A percentile compares a stretch with the other conserved stretches of the same genome.
phyloP scores from a whole-genome alignment of 768 basidiomycete genomes.

The Glaciozyma antarctica region DNA sequence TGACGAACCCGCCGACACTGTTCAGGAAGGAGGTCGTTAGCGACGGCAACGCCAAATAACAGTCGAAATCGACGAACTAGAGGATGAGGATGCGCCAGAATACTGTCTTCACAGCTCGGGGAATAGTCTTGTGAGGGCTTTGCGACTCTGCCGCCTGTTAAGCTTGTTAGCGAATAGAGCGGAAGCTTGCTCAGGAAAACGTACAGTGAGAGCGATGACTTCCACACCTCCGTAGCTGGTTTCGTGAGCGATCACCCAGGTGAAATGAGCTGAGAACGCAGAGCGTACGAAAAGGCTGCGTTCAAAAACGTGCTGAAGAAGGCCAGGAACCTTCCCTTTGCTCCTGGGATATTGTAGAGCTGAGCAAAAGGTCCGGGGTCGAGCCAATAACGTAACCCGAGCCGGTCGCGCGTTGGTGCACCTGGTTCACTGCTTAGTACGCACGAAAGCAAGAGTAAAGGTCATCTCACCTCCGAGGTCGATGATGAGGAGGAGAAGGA shows the following conservation, averaged over 20 bases:
- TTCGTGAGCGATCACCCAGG: no score
- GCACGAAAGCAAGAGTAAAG: no score
- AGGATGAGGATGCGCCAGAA: no score
- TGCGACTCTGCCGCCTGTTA: conserved; percentile 51
- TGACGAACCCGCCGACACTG: no score
- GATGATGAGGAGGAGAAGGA: conserved; percentile 50
- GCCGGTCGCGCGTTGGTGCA: conserved; percentile 50
- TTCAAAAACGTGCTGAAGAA: conserved; percentile 68
- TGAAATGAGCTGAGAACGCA: no score
- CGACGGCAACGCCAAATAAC: no score
- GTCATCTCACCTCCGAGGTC: conserved; percentile 54
- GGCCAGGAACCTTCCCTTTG: conserved; percentile 53
- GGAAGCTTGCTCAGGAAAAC: no score
- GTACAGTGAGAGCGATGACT: conserved; percentile 45
- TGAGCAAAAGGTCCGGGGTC: conserved; percentile 36
- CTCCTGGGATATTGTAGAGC: conserved; percentile 46
- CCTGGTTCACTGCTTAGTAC: no score
- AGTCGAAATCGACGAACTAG: no score
- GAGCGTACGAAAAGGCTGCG: conserved; percentile 47
- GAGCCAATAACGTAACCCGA: conserved; percentile 47
- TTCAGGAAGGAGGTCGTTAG: no score
- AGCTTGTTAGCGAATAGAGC: conserved; percentile 40
- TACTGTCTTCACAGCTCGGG: no score
- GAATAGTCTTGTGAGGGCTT: conserved; percentile 54
- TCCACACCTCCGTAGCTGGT: conserved; percentile 52